These are phyloP conservation scores for Schizothecium vesticola DNA, from an alignment of 495 filamentous ascomycete genomes.

Conservation along the genomic window DNA sequence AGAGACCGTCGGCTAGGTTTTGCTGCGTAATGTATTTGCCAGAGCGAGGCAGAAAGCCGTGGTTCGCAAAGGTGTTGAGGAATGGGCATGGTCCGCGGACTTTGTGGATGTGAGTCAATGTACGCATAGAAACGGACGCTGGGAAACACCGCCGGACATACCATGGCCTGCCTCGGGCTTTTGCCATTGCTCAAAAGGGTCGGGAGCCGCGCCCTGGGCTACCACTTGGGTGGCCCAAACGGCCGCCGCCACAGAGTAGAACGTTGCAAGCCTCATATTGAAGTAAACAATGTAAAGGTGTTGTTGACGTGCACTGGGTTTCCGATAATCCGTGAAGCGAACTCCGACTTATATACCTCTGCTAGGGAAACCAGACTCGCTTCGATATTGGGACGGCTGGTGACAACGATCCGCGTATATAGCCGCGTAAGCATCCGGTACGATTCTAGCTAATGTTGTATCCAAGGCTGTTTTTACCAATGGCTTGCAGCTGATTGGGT, in stretches of 20 bases:
- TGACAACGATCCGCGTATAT: conserved; percentile 1
- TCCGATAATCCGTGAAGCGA: too few species aligned
- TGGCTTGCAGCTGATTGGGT: conserved; percentile 9
- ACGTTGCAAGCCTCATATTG: conserved; percentile 4
- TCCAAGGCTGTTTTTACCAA: conserved; percentile 5
- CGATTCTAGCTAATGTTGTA: neutral
- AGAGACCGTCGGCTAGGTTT: conserved; percentile 22
- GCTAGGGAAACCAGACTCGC: neutral
- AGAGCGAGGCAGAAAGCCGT: conserved; percentile 26
- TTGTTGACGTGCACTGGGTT: neutral
- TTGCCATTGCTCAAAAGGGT: conserved; percentile 11
- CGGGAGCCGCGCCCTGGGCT: neutral
- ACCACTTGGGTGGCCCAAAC: neutral
- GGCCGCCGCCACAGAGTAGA: conserved; percentile 1
- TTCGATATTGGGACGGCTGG: conserved; percentile 2
- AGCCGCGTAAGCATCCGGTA: conserved; percentile 2
- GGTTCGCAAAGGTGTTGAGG: conserved; percentile 33
- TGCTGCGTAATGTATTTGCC: conserved; percentile 31
- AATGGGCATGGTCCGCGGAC: conserved; percentile 36
- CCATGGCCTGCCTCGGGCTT: conserved; percentile 8
- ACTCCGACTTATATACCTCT: neutral
- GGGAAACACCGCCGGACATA: neutral
- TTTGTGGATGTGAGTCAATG: conserved; percentile 6
- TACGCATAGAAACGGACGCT: too few species aligned
- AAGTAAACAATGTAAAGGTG: neutral